Evolutionary conservation across 257 asterid genomes (phyloP).

Genomic region (Solanum boliviense): DNA sequence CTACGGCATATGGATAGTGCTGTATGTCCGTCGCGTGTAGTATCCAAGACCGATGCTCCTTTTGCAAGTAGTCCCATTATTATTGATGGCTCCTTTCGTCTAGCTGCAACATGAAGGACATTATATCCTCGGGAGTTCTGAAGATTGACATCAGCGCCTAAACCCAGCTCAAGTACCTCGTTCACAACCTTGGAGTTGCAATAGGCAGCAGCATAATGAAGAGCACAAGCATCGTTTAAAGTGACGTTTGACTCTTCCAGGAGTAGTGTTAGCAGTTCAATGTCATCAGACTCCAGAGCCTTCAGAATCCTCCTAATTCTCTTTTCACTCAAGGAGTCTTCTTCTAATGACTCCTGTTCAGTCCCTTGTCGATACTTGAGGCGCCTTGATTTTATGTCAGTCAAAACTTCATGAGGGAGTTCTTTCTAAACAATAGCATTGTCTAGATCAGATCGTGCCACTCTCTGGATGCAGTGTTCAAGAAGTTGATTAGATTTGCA

Average conservation of each 20-base stretch:
- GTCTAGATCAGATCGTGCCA: conserved; percentile 58
- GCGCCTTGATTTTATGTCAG: conserved; percentile 33
- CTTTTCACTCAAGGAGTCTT: conserved; percentile 34
- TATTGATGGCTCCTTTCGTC: conserved; percentile 65
- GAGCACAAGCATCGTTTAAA: conserved; percentile 56
- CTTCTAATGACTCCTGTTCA: conserved; percentile 23
- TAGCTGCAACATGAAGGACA: conserved; percentile 80
- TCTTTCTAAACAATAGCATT: conserved; percentile 53
- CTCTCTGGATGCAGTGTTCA: conserved; percentile 36
- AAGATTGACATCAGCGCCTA: conserved; percentile 44
- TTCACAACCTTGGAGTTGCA: conserved; percentile 57
- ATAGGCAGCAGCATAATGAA: conserved; percentile 81
- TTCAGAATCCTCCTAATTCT: conserved; percentile 48
- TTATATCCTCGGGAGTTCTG: conserved; percentile 58
- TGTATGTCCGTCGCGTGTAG: conserved; percentile 53
- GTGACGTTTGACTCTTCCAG: conserved; percentile 60
- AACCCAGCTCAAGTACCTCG: conserved; percentile 47
- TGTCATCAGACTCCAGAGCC: conserved; percentile 73
- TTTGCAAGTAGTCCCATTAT: conserved; percentile 38
- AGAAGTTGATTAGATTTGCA: conserved; percentile 39
- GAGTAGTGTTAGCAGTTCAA: conserved; percentile 51
- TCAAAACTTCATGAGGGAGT: conserved; percentile 41
- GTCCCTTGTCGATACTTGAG: conserved; percentile 23
- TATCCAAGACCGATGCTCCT: conserved; percentile 52
- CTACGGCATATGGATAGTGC: conserved; percentile 62